Percentiles rank a stretch among this genome's conserved stretches.
phyloP scores from a whole-genome alignment of 805 yeast species.

The Diddensiella transvaalensis region DNA sequence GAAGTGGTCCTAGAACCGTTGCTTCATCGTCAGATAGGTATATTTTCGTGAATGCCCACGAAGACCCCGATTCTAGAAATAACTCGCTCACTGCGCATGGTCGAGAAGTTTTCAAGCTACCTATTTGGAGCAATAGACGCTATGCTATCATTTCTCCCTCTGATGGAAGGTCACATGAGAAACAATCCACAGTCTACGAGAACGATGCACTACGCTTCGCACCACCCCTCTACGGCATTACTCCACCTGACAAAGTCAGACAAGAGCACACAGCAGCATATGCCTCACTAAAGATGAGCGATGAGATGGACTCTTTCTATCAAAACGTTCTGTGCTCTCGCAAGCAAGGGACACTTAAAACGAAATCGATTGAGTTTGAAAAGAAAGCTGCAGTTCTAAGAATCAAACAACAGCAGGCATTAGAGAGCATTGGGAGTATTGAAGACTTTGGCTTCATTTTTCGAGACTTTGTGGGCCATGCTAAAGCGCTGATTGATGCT shows the following conservation, averaged over 20 bases:
- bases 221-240: neutral
- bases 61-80: no score
- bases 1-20: neutral
- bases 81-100: no score
- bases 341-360: conserved; percentile 5
- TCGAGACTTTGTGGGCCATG: conserved; percentile 22
- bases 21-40: neutral
- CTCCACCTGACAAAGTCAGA: neutral
- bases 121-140: neutral
- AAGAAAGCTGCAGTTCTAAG: conserved; percentile 10
- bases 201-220: neutral
- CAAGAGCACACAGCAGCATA: neutral
- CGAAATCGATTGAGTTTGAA: conserved; percentile 12
- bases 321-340: conserved; percentile 1
- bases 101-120: no score
- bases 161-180: neutral
- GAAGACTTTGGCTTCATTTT: conserved; percentile 17
- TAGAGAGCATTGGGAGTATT: conserved; percentile 6
- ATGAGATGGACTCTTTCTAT: conserved; percentile 13
- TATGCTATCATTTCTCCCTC: neutral
- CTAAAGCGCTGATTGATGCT: conserved; percentile 11
- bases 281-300: conserved; percentile 2
- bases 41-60: neutral
- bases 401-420: conserved; percentile 12
- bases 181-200: neutral